Evolutionary conservation across 108 stramenopile species (phyloP), one percentile per base, ranked within the genome.

Genomic region (Cyclotella kingstonii): DNA sequence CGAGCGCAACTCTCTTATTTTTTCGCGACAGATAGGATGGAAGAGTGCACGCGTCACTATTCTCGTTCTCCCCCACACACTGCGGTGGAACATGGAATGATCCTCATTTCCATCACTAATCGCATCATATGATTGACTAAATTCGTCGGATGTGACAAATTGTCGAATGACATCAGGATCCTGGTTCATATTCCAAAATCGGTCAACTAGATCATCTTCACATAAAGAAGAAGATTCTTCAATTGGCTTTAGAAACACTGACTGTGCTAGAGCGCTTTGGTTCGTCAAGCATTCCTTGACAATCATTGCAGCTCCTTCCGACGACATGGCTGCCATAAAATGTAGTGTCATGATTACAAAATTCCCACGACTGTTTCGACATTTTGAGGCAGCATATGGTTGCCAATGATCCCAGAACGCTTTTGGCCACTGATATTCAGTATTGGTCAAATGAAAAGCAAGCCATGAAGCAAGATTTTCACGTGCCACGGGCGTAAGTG

Each of bases 391-490:
- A 8, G 77, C 84, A 70, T 84, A 80, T 7, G 84, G 77, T 38
- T 85, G 78, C 87, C 86, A 93, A 47, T 84, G 73, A 22, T 82
- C 75, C 91, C 91, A 93, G 54, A 82, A 90, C 0, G 82, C 82
- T 23, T 61, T 64, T 4, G 88, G 91, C 91, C 91, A 93, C 42
- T 93, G 91, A 57, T 84, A 88, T 30, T 84, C 84, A 5, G 91
- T 90, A 59, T 93, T 89, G 36, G 66, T 66, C 66, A 93, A 58
- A 61, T 93, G 91, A 66, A 90, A 87, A 45, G 86, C 76, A 51
- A 93, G 77, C 91, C 91, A 93, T n/a, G 68, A 27, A 22, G 79
- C 77, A 54, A 88, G 68, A 70, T 87, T 89, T 1, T 87, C 84
- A 3, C 83, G 54, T 3, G 86, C 86, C 7, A 60, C 26, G 3